Conservation (phyloP, 2,329 filamentous ascomycete species). For the Penicillium paneum region DNA sequence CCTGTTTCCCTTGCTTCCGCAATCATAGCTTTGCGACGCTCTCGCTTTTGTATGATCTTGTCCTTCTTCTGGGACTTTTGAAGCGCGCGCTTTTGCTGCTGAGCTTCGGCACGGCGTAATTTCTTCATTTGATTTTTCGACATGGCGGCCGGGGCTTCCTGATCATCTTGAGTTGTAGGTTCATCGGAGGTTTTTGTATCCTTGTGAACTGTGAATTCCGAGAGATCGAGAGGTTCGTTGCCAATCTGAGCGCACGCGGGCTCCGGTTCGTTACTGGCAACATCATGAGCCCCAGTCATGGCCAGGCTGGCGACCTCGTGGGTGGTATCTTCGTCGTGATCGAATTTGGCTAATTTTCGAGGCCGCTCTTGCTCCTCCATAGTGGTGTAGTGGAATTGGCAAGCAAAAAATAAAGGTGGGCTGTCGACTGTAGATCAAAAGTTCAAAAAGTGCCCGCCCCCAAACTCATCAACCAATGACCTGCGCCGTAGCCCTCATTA, state of each 20-base stretch:
- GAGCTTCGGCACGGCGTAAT: slow-evolving; percentile 65
- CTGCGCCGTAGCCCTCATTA: slow-evolving; percentile 29
- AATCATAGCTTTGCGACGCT: slow-evolving; percentile 45
- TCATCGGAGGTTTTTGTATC: not conserved
- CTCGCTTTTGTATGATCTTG: slow-evolving; percentile 52
- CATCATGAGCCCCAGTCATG: slow-evolving; percentile 31
- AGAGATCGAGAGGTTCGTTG: slow-evolving; percentile 8
- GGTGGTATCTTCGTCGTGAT: slow-evolving; percentile 29
- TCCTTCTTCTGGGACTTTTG: slow-evolving; percentile 59
- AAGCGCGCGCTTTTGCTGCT: slow-evolving; percentile 67
- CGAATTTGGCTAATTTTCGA: slow-evolving; percentile 54
- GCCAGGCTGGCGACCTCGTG: slow-evolving; percentile 25
- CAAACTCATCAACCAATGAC: slow-evolving; percentile 27
- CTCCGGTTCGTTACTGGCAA: slow-evolving; percentile 12
- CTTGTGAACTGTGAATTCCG: slow-evolving; percentile 2
- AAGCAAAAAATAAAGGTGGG: slow-evolving; percentile 3
- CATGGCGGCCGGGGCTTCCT: slow-evolving; percentile 40
- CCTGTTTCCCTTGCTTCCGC: slow-evolving; percentile 33
- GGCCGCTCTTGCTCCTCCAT: slow-evolving; percentile 58
- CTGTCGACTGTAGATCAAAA: slow-evolving; percentile 18
- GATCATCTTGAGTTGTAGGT: slow-evolving; percentile 2
- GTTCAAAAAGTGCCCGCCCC: slow-evolving; percentile 15
- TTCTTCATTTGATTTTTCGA: slow-evolving; percentile 90
- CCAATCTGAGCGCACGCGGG: slow-evolving; percentile 7
- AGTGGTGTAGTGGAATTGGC: not conserved